Evolutionary conservation across 768 basidiomycete genomes (phyloP), one percentile per base, ranked within the genome.

Genomic region (Tricholoma saponaceum): DNA sequence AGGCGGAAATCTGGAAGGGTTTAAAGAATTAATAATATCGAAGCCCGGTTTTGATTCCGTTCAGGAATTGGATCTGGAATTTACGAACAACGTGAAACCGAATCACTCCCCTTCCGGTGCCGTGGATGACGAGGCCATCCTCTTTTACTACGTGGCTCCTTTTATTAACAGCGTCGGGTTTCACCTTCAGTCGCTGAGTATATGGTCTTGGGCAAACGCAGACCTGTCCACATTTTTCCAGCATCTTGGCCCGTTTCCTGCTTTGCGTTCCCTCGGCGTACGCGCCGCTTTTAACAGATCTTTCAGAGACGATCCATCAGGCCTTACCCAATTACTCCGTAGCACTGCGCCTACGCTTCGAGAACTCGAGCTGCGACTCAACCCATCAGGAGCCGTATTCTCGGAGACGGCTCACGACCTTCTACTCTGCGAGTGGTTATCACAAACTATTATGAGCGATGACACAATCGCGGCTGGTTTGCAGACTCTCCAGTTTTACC

Each of bases 151-250:
- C 5, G 63, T 82, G 32, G 73, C 72, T 1, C 76, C 78, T 2
- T 78, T 80, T 58, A 64, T 81, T 47, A 75, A 76, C 41, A 56
- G 59, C 13, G 66, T 79, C 1, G 64, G 69, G 2, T 62, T 70
- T 0, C 73, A 72, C 30, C 65, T 82, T 14, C 60, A 67, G 23
- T 62, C 64, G 1, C 60, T 82, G 46, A 70, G 64, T 33, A 59
- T 80, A 9, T 74, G 72, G 65, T 79, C 76, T 3, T 78, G 74
- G 74, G 70, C 72, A 2, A 66, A 70, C 0, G 58, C 74, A 5
- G 76, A 80, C 55, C 66, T 82, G 14, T 78, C 79, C 4, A 49
- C 60, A 1, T 71, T 80, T 51, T 78, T 81, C 63, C 41, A 64
- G 25, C 56, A 63, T 23, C 59, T 79, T 14, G 64, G 60, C 4